phyloP scores from a whole-genome alignment of 2,329 filamentous ascomycete species.

The Colletotrichum limetticola region DNA sequence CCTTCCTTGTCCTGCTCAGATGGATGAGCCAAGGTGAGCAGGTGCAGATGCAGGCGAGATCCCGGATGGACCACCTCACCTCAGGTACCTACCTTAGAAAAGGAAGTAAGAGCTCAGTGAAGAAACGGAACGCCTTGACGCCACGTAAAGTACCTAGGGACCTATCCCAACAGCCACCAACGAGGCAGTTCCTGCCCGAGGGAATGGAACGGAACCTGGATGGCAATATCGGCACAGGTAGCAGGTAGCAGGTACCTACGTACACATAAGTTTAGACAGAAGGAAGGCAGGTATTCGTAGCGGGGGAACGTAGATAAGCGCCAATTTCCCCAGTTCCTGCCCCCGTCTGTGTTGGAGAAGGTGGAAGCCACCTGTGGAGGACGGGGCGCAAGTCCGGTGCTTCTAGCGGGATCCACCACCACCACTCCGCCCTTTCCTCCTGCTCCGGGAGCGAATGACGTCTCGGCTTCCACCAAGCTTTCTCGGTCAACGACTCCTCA shows the following conservation, averaged over 20 bases:
- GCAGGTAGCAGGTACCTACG: background rate
- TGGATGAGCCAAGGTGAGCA: background rate
- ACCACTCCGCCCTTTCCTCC: background rate
- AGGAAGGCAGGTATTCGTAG: no score
- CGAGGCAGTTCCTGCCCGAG: background rate
- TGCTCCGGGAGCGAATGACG: background rate
- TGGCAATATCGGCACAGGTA: background rate
- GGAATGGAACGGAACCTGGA: background rate
- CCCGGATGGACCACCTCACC: background rate
- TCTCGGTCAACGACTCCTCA: background rate
- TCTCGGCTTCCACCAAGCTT: background rate
- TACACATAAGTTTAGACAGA: no score
- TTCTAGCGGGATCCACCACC: background rate
- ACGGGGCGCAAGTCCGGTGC: background rate
- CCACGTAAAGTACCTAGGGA: background rate
- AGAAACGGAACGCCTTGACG: background rate
- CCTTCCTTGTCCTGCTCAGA: background rate
- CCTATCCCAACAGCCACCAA: background rate
- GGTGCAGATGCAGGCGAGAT: background rate
- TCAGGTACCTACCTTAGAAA: background rate
- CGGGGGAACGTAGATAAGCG: background rate
- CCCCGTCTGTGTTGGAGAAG: background rate
- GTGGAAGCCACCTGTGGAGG: background rate
- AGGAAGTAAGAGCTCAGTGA: background rate
- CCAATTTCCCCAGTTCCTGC: background rate